A percentile compares a stretch with the other conserved stretches of the same genome.
phyloP scores from a whole-genome alignment of 1,284 basidiomycete genomes.

The Afroboletus lepidellus region DNA sequence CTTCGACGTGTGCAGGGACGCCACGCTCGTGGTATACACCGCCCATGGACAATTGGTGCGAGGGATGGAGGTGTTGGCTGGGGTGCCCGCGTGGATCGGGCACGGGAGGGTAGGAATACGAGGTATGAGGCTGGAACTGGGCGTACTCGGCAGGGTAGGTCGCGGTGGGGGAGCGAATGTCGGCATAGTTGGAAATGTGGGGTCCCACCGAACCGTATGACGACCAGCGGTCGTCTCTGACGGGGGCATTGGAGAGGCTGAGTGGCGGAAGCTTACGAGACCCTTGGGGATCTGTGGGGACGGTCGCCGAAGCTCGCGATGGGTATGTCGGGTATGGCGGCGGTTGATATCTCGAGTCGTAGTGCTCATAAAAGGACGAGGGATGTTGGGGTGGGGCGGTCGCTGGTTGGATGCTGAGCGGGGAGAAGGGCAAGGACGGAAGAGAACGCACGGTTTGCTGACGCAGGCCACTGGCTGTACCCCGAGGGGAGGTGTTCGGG shows the following conservation, averaged over 20 bases:
- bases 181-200: conserved; percentile 34
- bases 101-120: conserved; percentile 38
- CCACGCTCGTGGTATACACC: conserved; percentile 32
- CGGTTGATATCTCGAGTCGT: conserved; percentile 57
- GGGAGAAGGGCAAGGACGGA: not conserved
- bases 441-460: conserved; percentile 43
- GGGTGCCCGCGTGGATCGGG: conserved; percentile 33
- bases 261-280: conserved; percentile 50
- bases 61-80: conserved; percentile 28
- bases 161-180: conserved; percentile 57
- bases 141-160: conserved; percentile 50
- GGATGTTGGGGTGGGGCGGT: conserved; percentile 45
- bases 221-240: conserved; percentile 49
- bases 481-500: conserved; percentile 51
- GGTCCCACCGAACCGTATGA: conserved; percentile 40
- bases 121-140: conserved; percentile 35
- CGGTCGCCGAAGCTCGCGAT: conserved; percentile 46
- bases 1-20: conserved; percentile 33
- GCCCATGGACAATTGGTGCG: conserved; percentile 30
- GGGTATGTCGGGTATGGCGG: conserved; percentile 46
- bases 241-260: conserved; percentile 32
- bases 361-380: conserved; percentile 51
- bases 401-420: conserved; percentile 18
- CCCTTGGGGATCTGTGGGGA: conserved; percentile 42
- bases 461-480: conserved; percentile 53